These are phyloP conservation scores for Plectosphaerella cucumerina DNA, from an alignment of 2,329 filamentous ascomycete genomes.

Conservation along the genomic window DNA sequence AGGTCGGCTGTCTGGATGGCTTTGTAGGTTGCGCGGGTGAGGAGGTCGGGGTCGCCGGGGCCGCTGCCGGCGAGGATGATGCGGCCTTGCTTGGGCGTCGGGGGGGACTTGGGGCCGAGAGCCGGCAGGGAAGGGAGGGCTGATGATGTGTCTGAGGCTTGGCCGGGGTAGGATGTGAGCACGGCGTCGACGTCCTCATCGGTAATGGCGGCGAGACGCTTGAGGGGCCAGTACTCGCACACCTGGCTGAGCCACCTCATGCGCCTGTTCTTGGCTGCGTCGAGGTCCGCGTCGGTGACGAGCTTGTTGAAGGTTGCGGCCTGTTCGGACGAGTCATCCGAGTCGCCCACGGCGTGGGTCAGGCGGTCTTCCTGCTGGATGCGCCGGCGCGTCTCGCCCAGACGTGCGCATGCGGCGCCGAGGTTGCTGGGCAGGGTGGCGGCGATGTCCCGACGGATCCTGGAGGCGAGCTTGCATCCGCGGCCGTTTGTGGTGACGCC, in stretches of 20 bases:
- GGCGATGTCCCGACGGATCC: conserved; percentile 84
- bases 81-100: conserved; percentile 45
- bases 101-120: conserved; percentile 13
- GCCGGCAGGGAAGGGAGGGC: conserved; percentile 7
- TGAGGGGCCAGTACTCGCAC: conserved; percentile 97
- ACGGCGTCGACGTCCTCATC: conserved; percentile 76
- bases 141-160: neutral
- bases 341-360: conserved; percentile 24
- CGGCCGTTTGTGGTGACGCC: conserved; percentile 93
- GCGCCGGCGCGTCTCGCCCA: conserved; percentile 68
- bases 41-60: conserved; percentile 85
- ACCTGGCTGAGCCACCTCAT: conserved; percentile 94
- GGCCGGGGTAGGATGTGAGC: conserved; percentile 62
- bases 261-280: conserved; percentile 71
- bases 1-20: conserved; percentile 72
- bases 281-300: conserved; percentile 67
- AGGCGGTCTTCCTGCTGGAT: conserved; percentile 71
- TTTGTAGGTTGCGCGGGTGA: conserved; percentile 77
- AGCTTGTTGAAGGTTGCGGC: conserved; percentile 80
- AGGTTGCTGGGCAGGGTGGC: conserved; percentile 71
- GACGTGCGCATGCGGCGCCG: conserved; percentile 69
- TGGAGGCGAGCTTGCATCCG: conserved; percentile 87
- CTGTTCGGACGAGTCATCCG: conserved; percentile 67
- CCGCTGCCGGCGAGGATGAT: conserved; percentile 90
- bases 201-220: conserved; percentile 71